Evolutionary conservation across 2,329 filamentous ascomycete species (phyloP), one percentile per base, ranked within the genome.

Genomic region (Ophiocordyceps australis): DNA sequence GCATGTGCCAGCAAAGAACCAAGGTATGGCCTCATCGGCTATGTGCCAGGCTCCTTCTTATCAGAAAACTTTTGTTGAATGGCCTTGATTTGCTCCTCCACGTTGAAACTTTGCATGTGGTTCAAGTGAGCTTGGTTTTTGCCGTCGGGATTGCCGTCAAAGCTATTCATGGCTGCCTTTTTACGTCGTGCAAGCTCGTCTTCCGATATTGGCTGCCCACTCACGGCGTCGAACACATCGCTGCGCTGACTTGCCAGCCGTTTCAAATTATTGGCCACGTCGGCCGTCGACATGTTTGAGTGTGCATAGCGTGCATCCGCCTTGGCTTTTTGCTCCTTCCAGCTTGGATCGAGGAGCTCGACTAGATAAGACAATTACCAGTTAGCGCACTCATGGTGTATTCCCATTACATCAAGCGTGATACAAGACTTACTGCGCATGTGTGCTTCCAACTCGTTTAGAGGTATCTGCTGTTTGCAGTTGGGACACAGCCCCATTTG

Each of bases 291-390:
- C 8, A 93, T 55, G 40, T 92, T 94, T 8, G 83, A 91, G 1
- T 79, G 85, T 2, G 80, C 70, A 35, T 77, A 81, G 33, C 86
- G 75, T 9, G 78, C 72, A 23, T 93, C 82, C 11, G 80, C 73
- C 47, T 92, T 92, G 30, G 80, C 78, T 38, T 83, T 82, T 47
- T 95, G 85, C 46, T 94, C 85, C 47, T 92, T 92, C 85, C 86
- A 95, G 31, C 78, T 70, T 1, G 86, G 86, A 46, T 95, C 86
- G 31, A 94, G 66, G 24, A 94, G 65, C 52, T 95, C 86, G 45
- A 95, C 78, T 77, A 22, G n/a, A n/a, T n/a, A n/a, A n/a, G n/a
- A n/a, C n/a, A n/a, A n/a, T 55, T 11, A 5, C 16, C 17, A n/a
- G 37, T 60, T 49, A 64, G 50, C 34, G 32, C 30, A 3, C n/a